Base-by-base conservation (phyloP, 345 rosid genomes). In the Pistacia atlantica region DNA sequence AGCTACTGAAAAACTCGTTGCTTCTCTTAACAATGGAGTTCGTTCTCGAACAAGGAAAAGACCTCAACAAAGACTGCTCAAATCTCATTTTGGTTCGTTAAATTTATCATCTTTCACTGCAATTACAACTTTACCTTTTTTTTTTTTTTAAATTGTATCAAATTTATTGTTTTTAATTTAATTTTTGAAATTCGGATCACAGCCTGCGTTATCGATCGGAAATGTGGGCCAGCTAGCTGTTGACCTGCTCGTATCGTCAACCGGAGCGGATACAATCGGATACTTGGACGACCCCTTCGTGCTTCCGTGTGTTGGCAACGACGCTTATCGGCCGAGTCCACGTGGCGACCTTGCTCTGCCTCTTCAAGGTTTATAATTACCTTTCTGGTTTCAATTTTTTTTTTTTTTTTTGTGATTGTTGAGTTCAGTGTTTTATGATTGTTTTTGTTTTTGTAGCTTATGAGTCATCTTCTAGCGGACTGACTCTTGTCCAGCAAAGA, bases 141-240 rank as follows among this genome's bases (percentile, higher is more conserved):
- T 12, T 18, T 18, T 14, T 65, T 45, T 22, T 37, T 2, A n/a
- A 22, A 0, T 22, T 22, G 0, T 22, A n/a, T n/a, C n/a, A 51
- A 51, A 17, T 64, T 0, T 11, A 52, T 51, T 65, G 25, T 46
- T 59, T 57, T 69, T 52, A 11, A 35, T 0, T n/a, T 62, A 17
- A 3, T 48, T 67, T 63, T 11, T 0, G 28, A n/a, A 48, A 72
- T 64, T 73, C 12, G 49, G 60, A 73, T 49, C 42, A 66, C 58
- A 96, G 97, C 99, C 98, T 48, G 98, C 98, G 35, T 74, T 96
- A 69, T 96, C 97, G 56, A 89, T 91, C 51, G 98, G 99, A 74
- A 96, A 93, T 77, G 98, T 92, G 58, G 98, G 97, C 56, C 97
- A 96, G 83, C 86, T 96, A 10, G 97, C 97, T 1, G 87, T 90